Conservation (phyloP, 2,329 filamentous ascomycete species). For the Knufia fluminis region DNA sequence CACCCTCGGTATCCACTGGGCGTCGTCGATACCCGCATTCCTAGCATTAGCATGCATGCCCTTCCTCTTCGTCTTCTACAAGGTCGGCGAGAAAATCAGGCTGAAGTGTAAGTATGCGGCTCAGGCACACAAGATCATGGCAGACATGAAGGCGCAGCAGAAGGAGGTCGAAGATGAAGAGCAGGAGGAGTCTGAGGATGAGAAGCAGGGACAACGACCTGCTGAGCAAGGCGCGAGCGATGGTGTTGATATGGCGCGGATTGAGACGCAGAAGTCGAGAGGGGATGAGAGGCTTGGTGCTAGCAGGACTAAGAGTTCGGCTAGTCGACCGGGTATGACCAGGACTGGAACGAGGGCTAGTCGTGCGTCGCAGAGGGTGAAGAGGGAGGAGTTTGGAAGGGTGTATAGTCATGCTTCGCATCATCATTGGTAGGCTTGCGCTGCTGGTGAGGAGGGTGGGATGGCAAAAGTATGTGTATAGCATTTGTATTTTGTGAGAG, state of each 20-base stretch:
- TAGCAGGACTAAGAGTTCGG: background rate
- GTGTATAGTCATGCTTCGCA: constrained; percentile 14
- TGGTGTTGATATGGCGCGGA: constrained; percentile 3
- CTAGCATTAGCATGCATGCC: constrained; percentile 37
- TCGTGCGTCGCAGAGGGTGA: constrained; percentile 2
- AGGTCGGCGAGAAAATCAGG: constrained; percentile 33
- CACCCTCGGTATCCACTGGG: constrained; percentile 40
- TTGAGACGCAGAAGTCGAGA: constrained; percentile 1
- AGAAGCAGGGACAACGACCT: background rate
- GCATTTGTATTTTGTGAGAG: too few relatives aligned
- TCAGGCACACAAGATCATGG: constrained; percentile 26
- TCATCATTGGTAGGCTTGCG: constrained; percentile 10
- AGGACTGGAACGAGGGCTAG: constrained; percentile 7
- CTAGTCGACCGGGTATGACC: background rate
- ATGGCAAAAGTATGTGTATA: too few relatives aligned
- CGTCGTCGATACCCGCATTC: constrained; percentile 38
- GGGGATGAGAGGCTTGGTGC: background rate
- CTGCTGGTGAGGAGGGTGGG: too few relatives aligned
- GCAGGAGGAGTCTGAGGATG: constrained; percentile 1
- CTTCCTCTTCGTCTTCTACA: constrained; percentile 38
- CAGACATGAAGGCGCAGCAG: constrained; percentile 16
- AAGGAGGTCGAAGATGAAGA: constrained; percentile 10
- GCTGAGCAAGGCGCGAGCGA: background rate
- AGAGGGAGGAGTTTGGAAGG: constrained; percentile 11
- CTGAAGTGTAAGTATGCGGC: constrained; percentile 34